These are phyloP conservation scores for Penstemon newberryi DNA, from an alignment of 257 asterid species.

Conservation along the genomic window DNA sequence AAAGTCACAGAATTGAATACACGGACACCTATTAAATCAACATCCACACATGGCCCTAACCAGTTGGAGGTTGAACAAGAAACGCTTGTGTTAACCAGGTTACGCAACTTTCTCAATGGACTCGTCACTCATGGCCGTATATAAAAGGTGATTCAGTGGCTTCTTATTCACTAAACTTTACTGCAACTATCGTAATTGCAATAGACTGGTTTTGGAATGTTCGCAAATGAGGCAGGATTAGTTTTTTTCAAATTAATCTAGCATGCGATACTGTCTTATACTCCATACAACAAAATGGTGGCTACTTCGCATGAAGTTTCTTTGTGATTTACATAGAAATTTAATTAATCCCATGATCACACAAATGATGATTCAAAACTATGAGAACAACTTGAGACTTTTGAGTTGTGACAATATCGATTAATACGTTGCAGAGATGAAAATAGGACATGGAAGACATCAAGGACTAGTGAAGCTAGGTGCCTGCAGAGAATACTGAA, in stretches of 20 bases:
- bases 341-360: not conserved
- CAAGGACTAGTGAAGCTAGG: constrained; percentile 24
- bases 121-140: constrained; percentile 44
- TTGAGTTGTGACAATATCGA: not conserved
- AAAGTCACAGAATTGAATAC: constrained; percentile 25
- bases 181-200: not conserved
- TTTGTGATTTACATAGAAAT: too few relatives aligned
- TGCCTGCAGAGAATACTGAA: constrained; percentile 8
- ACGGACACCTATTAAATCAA: constrained; percentile 21
- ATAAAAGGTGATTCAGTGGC: constrained; percentile 41
- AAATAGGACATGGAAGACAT: constrained; percentile 28
- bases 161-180: not conserved
- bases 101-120: constrained; percentile 49
- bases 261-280: not conserved
- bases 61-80: constrained; percentile 59
- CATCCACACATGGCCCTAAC: constrained; percentile 27
- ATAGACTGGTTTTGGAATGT: not conserved
- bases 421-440: constrained; percentile 35
- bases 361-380: not conserved
- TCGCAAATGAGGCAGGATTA: not conserved
- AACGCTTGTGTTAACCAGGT: constrained; percentile 50
- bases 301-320: not conserved
- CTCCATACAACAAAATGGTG: not conserved
- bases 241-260: too few relatives aligned
- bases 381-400: not conserved